Conservation (phyloP, 2,329 filamentous ascomycete species). For the Peltaster fructicola region DNA sequence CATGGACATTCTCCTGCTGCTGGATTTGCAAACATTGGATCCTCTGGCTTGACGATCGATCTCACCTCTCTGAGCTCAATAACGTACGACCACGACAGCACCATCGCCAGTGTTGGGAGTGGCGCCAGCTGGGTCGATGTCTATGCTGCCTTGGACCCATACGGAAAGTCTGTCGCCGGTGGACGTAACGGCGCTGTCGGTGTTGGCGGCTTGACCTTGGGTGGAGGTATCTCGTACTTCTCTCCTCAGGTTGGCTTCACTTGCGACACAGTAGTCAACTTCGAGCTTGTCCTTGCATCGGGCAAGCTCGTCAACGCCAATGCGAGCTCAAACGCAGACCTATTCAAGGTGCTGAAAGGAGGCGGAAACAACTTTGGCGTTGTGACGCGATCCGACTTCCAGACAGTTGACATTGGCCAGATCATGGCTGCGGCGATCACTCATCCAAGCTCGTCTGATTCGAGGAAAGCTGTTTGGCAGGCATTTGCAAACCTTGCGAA, state of each 20-base stretch:
- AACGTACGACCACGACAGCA: too few species aligned
- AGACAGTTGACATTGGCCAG: constrained; percentile 8
- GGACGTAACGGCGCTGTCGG: constrained; percentile 12
- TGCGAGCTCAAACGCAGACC: constrained; percentile 8
- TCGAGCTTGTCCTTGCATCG: constrained; percentile 11
- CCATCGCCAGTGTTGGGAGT: constrained; percentile 10
- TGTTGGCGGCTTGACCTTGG: constrained; percentile 13
- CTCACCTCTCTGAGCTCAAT: too few species aligned
- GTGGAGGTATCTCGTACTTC: constrained; percentile 17
- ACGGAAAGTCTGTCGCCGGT: constrained; percentile 8
- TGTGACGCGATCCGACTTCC: constrained; percentile 12
- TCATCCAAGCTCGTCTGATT: too few species aligned
- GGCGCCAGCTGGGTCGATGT: constrained; percentile 11
- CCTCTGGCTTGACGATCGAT: too few species aligned
- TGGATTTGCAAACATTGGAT: too few species aligned
- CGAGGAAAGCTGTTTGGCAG: constrained; percentile 1
- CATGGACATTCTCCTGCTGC: too few species aligned
- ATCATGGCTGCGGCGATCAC: constrained; percentile 4
- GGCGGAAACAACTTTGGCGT: constrained; percentile 15
- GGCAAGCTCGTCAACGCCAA: constrained; percentile 11
- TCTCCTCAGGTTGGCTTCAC: constrained; percentile 12
- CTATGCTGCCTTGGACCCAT: constrained; percentile 8
- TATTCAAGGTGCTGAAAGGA: constrained; percentile 12
- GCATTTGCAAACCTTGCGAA: constrained; percentile 2
- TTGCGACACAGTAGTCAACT: constrained; percentile 15